Evolutionary conservation across 2,329 filamentous ascomycete species (phyloP), one percentile per base, ranked within the genome.

Genomic region (Fusarium nematophilum): DNA sequence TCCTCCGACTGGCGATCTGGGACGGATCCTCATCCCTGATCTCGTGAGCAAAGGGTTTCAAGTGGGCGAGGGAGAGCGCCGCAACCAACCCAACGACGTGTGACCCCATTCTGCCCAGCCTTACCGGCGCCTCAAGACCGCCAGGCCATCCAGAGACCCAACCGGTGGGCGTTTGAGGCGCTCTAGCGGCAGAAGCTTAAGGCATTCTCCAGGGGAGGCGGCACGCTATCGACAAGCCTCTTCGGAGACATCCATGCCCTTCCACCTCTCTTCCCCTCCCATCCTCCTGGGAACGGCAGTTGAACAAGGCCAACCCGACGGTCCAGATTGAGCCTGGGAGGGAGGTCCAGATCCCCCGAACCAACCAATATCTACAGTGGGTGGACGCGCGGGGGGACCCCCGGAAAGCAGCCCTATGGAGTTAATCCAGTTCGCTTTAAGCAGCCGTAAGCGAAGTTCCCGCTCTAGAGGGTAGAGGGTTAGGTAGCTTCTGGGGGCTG

Each of bases 391-490:
- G 40, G 11, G 27, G 27, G 27, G 40, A 34, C 18, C 44, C 44
- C 44, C 33, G 33, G 44, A 39, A 53, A 53, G 23, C 50, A 53
- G 50, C 50, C 50, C 42, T 53, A 53, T 37, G 42, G 33, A 29
- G 33, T 38, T 46, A 18, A 38, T 26, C 49, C 36, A 34, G 36
- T 33, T 21, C 21, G 21, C 14, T 40, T 15, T 5, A 40, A 15
- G 23, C 21, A 26, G n/a, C 17, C 25, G 13, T 33, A 49, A 40
- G 44, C 33, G 44, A 47, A 30, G 15, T n/a, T 29, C 37, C n/a
- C 23, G 37, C 21, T 27, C 36, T 39, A n/a, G n/a, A n/a, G n/a
- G n/a, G n/a, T n/a, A n/a, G n/a, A n/a, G n/a, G n/a, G 25, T 18
- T 27, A 26, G 42, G 17, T 26, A 14, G 15, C 15, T n/a, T 30